Conservation (phyloP, 768 basidiomycete species). For the Lactarius indigo region DNA sequence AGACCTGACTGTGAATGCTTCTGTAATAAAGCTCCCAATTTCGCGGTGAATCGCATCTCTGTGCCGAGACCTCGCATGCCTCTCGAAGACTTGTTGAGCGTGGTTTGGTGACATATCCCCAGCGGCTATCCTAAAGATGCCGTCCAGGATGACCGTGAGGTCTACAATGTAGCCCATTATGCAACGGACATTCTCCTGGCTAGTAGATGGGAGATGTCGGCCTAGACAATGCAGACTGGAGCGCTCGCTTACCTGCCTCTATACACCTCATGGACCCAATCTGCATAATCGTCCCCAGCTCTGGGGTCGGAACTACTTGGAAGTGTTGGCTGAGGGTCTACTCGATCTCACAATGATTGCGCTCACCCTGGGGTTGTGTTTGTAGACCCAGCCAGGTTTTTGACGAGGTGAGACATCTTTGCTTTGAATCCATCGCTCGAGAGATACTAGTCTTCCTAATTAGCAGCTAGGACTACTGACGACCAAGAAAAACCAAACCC, state of each 20-base stretch:
- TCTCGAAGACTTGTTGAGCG: no score
- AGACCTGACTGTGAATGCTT: neutral
- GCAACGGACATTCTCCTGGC: neutral
- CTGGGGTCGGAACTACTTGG: neutral
- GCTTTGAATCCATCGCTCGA: neutral
- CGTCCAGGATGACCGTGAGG: conserved; percentile 2
- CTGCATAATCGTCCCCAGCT: no score
- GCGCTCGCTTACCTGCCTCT: neutral
- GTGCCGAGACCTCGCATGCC: no score
- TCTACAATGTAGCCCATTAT: conserved; percentile 15
- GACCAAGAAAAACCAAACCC: neutral
- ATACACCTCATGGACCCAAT: neutral
- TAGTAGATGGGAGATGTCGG: neutral
- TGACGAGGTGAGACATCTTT: neutral
- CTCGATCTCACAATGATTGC: neutral
- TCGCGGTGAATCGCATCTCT: neutral
- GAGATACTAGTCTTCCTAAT: conserved; percentile 3
- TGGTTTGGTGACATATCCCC: no score
- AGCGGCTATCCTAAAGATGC: no score
- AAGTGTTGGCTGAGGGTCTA: neutral
- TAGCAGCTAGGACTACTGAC: neutral
- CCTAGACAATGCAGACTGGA: neutral
- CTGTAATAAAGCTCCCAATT: neutral
- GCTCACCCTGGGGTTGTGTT: neutral
- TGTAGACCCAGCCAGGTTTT: neutral